A percentile compares a stretch with the other conserved stretches of the same genome.
These are phyloP conservation scores for Chlamydomonas asymmetrica DNA, from an alignment of 139 green algal species.

Conservation along the genomic window DNA sequence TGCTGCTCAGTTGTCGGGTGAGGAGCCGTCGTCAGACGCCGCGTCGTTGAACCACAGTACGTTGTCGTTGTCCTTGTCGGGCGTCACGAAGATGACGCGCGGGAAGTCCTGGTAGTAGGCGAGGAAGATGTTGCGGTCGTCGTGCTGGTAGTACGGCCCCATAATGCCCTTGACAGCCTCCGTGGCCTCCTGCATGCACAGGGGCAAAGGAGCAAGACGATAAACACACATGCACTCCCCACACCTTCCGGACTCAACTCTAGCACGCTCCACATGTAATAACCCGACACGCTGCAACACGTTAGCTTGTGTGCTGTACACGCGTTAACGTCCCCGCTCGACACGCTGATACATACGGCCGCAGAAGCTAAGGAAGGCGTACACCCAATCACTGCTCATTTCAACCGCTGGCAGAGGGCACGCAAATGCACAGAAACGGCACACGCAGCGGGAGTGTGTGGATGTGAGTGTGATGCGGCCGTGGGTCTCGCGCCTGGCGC, in stretches of 20 bases:
- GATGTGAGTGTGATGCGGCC: background rate
- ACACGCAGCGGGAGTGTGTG: background rate
- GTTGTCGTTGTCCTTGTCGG: slow-evolving; percentile 49
- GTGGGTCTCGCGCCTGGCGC: slow-evolving; percentile 31
- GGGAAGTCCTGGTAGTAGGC: slow-evolving; percentile 74
- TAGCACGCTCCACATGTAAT: too few species aligned
- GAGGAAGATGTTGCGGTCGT: slow-evolving; percentile 62
- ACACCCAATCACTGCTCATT: background rate
- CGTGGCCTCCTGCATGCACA: slow-evolving; percentile 83
- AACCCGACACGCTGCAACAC: too few species aligned
- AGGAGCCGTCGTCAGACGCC: too few species aligned
- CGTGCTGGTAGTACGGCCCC: slow-evolving; percentile 74
- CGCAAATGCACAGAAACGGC: background rate
- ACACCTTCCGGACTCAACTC: too few species aligned
- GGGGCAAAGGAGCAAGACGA: background rate
- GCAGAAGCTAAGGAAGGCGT: background rate
- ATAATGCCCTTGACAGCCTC: slow-evolving; percentile 67
- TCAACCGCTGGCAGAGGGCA: background rate
- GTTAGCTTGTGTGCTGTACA: too few species aligned
- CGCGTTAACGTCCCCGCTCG: too few species aligned
- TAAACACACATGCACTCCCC: background rate
- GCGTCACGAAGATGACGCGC: slow-evolving; percentile 49
- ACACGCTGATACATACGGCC: too few species aligned
- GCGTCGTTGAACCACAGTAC: slow-evolving; percentile 63
- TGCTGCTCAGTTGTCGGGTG: too few species aligned